Evolutionary conservation across 352 stramenopile species (phyloP), one percentile per base, ranked within the genome.

Genomic region (Globisporangium paddicum): DNA sequence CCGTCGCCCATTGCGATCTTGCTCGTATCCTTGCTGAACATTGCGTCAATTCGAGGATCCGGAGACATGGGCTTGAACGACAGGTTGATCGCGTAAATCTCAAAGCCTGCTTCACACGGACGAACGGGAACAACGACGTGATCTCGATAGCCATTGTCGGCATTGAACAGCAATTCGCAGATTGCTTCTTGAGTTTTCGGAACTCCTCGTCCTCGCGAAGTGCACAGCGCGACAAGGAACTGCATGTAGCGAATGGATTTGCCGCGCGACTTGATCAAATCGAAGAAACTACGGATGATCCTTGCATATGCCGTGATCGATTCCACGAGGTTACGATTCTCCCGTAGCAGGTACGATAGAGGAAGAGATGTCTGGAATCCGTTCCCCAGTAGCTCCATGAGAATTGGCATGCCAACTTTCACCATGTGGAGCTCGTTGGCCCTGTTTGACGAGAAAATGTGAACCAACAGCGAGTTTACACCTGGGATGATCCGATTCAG

Each of bases 191-290:
- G 81, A 3, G 77, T 88, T 63, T 90, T 90, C 0, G 77, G 76
- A 0, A 90, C 67, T 0, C 78, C 81, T 38, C 69, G 73, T 3
- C 81, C 81, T 23, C 73, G 61, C 18, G 76, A 87, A 5, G 71
- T 86, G 55, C 81, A 90, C 55, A 89, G 61, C 16, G 79, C 78
- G 26, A 87, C 78, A 23, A 90, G 59, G 60, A 87, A 90, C 54
- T 90, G 81, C 71, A 90, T 76, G 48, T 87, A 90, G 11, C 81
- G 74, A 32, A 89, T 86, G 0, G 78, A 89, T 44, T 82, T 83
- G 10, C 81, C 78, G 41, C 77, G 64, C 10, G 75, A 75, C 48
- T 77, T 80, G 62, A 90, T 90, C n/a, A 90, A 44, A 28, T 87
- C 75, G 46, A 90, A 86, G 58, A 89, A 90, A 35, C 73, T 86